Evolutionary conservation across 257 asterid species (phyloP), one percentile per base, ranked within the genome.

Genomic region (Plantago major): DNA sequence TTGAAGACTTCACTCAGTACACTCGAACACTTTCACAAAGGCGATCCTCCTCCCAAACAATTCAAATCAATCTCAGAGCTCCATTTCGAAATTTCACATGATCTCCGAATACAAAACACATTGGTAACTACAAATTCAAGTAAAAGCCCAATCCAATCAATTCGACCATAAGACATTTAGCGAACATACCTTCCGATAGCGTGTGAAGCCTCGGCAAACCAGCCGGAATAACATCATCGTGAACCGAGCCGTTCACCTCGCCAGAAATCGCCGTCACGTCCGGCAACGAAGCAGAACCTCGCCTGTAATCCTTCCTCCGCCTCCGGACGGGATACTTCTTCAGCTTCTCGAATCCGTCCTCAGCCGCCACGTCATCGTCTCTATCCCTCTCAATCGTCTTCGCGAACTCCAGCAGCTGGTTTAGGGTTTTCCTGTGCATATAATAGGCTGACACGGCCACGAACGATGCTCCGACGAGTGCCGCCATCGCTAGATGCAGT

Each of bases 361-460:
- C 60, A 46, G 30, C 69, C 65, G 33, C 66, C 45, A 37, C 71
- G 17, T 9, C 74, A 45, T 42, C 68, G 55, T 70, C 84, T 11
- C 67, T 69, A 13, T 70, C 84, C 64, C 79, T 78, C 72, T 84
- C 91, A 2, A 81, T 59, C 38, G 81, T 65, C 69, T 75, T 84
- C 4, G 86, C 88, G 11, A 81, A 76, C 82, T 78, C 88, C 30
- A 84, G 66, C 52, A 84, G 22, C 76, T 84, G 91, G 46, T 74
- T 74, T 48, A 84, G 76, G 57, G 88, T 84, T 67, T 79, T 81
- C 42, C 84, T 67, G 75, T 84, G 88, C 88, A 84, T 84, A 76
- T 79, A 79, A 46, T 78, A 84, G 3, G 88, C 91, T 46, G 91
- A 84, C 10, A 81, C 84, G 12, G 91, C 91, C 7, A 84, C 88